Percentiles rank a stretch among this genome's conserved stretches.
phyloP scores from a whole-genome alignment of 192 early-diverging fungal genomes.

The Backusella morwellensis region DNA sequence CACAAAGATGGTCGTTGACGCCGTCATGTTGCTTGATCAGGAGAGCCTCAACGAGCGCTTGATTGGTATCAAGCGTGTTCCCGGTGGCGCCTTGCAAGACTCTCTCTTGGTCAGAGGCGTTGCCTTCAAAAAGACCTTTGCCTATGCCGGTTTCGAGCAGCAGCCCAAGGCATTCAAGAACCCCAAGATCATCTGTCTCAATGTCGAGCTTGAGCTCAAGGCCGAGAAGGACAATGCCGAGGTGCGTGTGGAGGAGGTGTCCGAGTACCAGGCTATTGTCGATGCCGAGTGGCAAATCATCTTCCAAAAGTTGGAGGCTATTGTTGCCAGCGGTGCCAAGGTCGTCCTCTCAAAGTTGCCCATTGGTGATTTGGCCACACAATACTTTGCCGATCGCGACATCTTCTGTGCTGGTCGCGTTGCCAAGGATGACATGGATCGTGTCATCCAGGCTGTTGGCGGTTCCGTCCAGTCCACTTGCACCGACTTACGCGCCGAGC shows the following conservation, averaged over 20 bases:
- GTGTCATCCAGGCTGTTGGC: conserved; percentile 94
- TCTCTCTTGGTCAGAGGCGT: conserved; percentile 95
- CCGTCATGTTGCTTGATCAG: conserved; percentile 94
- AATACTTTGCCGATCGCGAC: conserved; percentile 99
- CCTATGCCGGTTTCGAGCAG: conserved; percentile 99
- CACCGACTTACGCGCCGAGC: conserved; percentile 74
- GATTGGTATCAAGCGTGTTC: conserved; percentile 98
- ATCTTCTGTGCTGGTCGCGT: conserved; percentile 99
- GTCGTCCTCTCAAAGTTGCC: conserved; percentile 97
- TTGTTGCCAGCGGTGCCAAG: conserved; percentile 93
- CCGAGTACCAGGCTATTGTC: conserved; percentile 99
- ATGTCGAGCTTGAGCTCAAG: conserved; percentile 98
- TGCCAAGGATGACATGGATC: conserved; percentile 86
- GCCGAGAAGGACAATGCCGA: conserved; percentile 99
- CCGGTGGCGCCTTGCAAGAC: conserved; percentile 98
- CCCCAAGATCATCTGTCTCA: conserved; percentile 90
- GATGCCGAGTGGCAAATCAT: conserved; percentile 99
- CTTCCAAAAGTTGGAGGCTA: conserved; percentile 96
- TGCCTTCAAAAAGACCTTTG: conserved; percentile 99
- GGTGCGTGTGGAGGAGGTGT: conserved; percentile 93
- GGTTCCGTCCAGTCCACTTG: conserved; percentile 91
- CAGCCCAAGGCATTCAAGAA: conserved; percentile 93
- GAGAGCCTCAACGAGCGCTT: conserved; percentile 92
- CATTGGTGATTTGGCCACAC: conserved; percentile 98
- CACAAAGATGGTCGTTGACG: conserved; percentile 97